phyloP scores from a whole-genome alignment of 306 rosid genomes.

The Cucumis hystrix region DNA sequence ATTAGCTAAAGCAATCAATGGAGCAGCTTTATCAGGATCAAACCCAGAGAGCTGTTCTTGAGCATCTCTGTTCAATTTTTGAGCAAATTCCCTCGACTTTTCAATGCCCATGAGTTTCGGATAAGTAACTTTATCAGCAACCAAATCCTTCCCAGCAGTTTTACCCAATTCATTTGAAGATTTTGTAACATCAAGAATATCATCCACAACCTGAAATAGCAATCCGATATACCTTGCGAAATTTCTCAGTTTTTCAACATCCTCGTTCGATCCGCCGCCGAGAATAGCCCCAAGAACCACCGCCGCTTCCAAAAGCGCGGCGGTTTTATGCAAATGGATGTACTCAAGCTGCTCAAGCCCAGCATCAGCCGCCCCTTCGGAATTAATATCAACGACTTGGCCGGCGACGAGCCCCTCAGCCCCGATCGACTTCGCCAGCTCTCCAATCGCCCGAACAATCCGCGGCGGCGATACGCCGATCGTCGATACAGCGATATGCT shows the following conservation, averaged over 20 bases:
- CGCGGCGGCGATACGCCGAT: not conserved
- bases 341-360: not conserved
- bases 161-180: constrained; percentile 1
- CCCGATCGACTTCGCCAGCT: not conserved
- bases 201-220: not conserved
- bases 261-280: not conserved
- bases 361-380: not conserved
- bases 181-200: not conserved
- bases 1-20: constrained; percentile 1
- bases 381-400: not conserved
- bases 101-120: not conserved
- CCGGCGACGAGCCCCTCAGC: not conserved
- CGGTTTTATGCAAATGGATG: constrained; percentile 2
- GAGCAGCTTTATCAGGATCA: not conserved
- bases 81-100: not conserved
- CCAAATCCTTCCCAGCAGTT: not conserved
- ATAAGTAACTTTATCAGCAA: constrained; percentile 1
- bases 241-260: not conserved
- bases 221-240: not conserved
- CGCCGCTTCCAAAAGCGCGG: not conserved
- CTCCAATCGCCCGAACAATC: constrained; percentile 1
- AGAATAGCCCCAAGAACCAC: not conserved
- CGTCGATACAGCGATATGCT: not conserved
- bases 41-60: not conserved
- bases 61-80: not conserved